Evolutionary conservation across 352 stramenopile species (phyloP), one percentile per base, ranked within the genome.

Genomic region (Globisporangium nunn): DNA sequence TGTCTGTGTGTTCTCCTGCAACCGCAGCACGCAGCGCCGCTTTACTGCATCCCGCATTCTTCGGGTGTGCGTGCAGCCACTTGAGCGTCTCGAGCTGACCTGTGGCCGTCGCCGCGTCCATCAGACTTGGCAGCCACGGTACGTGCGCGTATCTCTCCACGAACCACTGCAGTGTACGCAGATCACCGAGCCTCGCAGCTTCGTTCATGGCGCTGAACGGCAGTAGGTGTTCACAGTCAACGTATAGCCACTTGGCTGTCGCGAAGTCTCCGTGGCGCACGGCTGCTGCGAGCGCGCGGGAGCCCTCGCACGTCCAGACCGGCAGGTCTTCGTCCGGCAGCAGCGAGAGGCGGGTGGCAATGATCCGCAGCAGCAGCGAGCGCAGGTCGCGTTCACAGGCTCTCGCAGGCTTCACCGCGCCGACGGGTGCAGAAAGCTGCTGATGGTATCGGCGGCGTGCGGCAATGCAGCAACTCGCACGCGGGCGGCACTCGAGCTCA

Each of bases 241-340:
- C 18, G 35, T 59, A 33, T 12, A 59, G 54, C 44, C 31, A 53
- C 30, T 51, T 6, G 53, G 52, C 10, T 15, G 41, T 59, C 31
- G 49, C 10, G 12, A 31, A 4, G 8, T 59, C 50, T 8, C 23
- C 3, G 44, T 52, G 18, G n/a, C 50, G 40, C 31, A 47, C 54
- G 4, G 52, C 52, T 1, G 3, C 31, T 6, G 46, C 17, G 15
- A 50, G 39, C 33, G 39, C 40, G 10, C 23, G 52, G 15, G 15
- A 17, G 28, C 40, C 23, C 39, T 50, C 39, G 8, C 33, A 50
- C 23, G 5, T 35, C 52, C 52, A 57, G 23, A 31, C 12, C 35
- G 40, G 30, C 40, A 23, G 23, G 14, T 57, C 52, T 4, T 48
- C 28, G 6, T 48, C 6, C 2, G 43, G 14, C 6, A 23, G 43